Evolutionary conservation across 441 rosid species (phyloP).

Genomic region (Eutrema salsugineum): DNA sequence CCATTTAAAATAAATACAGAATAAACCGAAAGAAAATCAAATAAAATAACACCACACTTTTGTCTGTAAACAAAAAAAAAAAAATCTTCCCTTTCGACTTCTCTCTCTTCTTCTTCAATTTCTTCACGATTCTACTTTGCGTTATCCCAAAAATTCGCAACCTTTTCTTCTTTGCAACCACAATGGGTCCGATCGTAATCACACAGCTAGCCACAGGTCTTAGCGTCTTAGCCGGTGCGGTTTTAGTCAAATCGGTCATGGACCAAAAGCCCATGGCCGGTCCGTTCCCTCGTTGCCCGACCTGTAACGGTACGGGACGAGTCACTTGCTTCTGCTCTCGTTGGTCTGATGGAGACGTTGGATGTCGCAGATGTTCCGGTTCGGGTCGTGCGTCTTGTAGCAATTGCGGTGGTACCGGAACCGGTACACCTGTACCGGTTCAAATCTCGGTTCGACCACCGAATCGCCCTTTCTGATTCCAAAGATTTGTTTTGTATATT

Average conservation of each 20-base stretch:
- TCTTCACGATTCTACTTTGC: conserved; percentile 21
- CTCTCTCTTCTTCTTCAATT: conserved; percentile 28
- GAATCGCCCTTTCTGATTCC: conserved; percentile 33
- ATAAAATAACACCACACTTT: conserved; percentile 15
- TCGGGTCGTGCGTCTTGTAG: conserved; percentile 79
- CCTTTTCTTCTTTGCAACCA: background rate
- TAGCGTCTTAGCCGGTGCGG: conserved; percentile 88
- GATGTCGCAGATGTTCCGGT: conserved; percentile 88
- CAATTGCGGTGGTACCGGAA: conserved; percentile 93
- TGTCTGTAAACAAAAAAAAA: conserved; percentile 19
- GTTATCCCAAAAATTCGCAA: conserved; percentile 14
- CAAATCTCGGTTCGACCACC: conserved; percentile 59
- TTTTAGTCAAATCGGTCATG: conserved; percentile 73
- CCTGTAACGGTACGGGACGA: conserved; percentile 88
- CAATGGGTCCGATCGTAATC: conserved; percentile 67
- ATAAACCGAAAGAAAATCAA: conserved; percentile 20
- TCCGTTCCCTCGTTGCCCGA: conserved; percentile 55
- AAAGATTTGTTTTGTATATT: conserved; percentile 20
- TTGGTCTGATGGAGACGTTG: conserved; percentile 92
- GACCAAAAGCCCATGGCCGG: conserved; percentile 93
- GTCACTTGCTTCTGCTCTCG: conserved; percentile 75
- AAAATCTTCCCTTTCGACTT: conserved; percentile 9
- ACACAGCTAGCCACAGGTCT: conserved; percentile 85
- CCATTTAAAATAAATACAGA: background rate
- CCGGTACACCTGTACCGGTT: conserved; percentile 82